A percentile compares a stretch with the other conserved stretches of the same genome.
Conservation (phyloP, 306 rosid species). For the Prunus mume region DNA sequence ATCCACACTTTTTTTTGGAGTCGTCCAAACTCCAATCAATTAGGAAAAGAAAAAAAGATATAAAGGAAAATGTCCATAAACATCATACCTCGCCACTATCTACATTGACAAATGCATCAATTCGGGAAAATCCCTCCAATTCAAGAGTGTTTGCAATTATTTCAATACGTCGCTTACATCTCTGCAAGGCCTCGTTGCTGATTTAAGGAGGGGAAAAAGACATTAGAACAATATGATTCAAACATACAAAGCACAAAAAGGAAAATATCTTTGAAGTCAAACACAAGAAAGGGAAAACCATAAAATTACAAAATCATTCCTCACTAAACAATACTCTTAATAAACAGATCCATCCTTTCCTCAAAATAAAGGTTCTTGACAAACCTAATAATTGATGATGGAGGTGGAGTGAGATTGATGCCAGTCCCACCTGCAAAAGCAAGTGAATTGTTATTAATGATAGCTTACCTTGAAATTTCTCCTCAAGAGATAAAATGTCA, state of each 20-base stretch:
- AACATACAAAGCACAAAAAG: slow-evolving; percentile 9
- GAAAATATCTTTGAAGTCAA: not conserved
- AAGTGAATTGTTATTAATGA: not conserved
- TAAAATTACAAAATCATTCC: not conserved
- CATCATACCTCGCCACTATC: slow-evolving; percentile 83
- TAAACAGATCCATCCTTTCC: not conserved
- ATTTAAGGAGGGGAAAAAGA: slow-evolving; percentile 11
- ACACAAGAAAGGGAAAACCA: not conserved
- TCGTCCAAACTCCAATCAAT: not conserved
- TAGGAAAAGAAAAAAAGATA: not conserved
- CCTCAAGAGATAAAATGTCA: slow-evolving; percentile 93
- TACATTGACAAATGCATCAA: slow-evolving; percentile 86
- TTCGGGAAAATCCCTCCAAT: slow-evolving; percentile 90
- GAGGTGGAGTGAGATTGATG: slow-evolving; percentile 97
- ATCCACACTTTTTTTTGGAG: not conserved
- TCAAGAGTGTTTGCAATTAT: slow-evolving; percentile 76
- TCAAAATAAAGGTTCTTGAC: slow-evolving; percentile 2
- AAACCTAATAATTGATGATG: slow-evolving; percentile 78
- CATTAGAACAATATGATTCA: slow-evolving; percentile 7
- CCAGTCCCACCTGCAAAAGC: slow-evolving; percentile 86
- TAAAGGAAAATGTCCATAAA: not conserved
- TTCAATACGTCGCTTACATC: slow-evolving; percentile 65
- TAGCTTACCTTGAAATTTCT: slow-evolving; percentile 83
- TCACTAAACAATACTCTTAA: not conserved
- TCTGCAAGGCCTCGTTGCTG: slow-evolving; percentile 67